Evolutionary conservation across 208 protist genomes (phyloP).

Genomic region (Crithidia sp.): DNA sequence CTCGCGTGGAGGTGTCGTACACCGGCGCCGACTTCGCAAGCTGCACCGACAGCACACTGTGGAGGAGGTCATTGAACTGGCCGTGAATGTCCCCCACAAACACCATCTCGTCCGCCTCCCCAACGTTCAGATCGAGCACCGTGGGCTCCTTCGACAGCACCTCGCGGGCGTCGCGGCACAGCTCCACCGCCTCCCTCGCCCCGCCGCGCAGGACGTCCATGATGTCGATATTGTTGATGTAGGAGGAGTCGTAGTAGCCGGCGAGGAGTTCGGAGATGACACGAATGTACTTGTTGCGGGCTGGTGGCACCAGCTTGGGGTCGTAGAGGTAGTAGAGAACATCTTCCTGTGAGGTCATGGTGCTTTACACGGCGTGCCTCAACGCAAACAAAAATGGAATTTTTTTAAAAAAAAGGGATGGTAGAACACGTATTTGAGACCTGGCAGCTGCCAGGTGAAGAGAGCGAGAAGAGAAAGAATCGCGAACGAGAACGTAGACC

Average conservation of each 20-base stretch:
- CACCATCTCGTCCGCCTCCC: slow-evolving; percentile 54
- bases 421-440: too few relatives aligned
- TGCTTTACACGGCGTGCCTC: too few relatives aligned
- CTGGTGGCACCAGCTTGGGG: slow-evolving; percentile 45
- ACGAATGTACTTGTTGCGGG: slow-evolving; percentile 52
- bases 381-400: slow-evolving; percentile 18
- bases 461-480: too few relatives aligned
- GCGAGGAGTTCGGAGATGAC: slow-evolving; percentile 74
- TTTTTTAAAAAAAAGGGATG: background rate
- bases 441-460: too few relatives aligned
- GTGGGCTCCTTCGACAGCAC: slow-evolving; percentile 52
- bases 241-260: slow-evolving; percentile 44
- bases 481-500: too few relatives aligned
- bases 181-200: slow-evolving; percentile 40
- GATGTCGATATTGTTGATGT: slow-evolving; percentile 53
- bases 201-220: slow-evolving; percentile 65
- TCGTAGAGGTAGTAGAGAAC: slow-evolving; percentile 72
- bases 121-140: slow-evolving; percentile 61
- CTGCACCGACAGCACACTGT: slow-evolving; percentile 69
- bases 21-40: slow-evolving; percentile 35
- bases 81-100: slow-evolving; percentile 91
- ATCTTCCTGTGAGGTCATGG: slow-evolving; percentile 11
- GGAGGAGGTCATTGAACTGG: slow-evolving; percentile 81
- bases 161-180: slow-evolving; percentile 61
- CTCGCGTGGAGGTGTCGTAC: background rate